Conservation (phyloP, 2,329 filamentous ascomycete species). For the Beauveria rudraprayagi region DNA sequence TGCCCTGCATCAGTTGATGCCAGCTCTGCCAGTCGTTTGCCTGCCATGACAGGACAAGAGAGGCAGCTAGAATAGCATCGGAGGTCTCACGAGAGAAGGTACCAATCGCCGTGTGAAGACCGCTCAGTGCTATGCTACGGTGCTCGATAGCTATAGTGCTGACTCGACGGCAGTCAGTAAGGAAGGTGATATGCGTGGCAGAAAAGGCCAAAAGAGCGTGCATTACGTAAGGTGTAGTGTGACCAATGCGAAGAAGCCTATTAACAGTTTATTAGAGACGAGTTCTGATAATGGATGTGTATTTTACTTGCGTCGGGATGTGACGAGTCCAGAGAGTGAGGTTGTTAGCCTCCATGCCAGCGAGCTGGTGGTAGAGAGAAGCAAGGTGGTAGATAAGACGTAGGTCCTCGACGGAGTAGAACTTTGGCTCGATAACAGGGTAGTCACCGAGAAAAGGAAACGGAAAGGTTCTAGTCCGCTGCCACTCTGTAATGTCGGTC, state of each 20-base stretch:
- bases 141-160: constrained; percentile 86
- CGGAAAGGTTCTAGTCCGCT: constrained; percentile 73
- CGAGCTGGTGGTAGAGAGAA: constrained; percentile 75
- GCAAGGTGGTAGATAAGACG: constrained; percentile 87
- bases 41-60: constrained; percentile 90
- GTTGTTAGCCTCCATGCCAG: constrained; percentile 65
- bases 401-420: constrained; percentile 69
- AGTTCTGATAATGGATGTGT: no score
- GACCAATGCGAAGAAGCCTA: constrained; percentile 60
- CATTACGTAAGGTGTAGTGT: constrained; percentile 84
- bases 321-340: constrained; percentile 90
- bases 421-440: constrained; percentile 63
- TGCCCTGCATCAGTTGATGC: constrained; percentile 87
- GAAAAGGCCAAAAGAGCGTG: constrained; percentile 86
- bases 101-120: constrained; percentile 78
- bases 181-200: constrained; percentile 83
- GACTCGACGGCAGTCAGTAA: constrained; percentile 77
- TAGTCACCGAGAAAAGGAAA: constrained; percentile 75
- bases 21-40: constrained; percentile 92
- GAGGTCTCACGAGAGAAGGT: constrained; percentile 79
- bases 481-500: constrained; percentile 73
- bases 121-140: constrained; percentile 75
- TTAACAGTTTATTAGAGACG: no score
- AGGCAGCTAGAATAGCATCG: constrained; percentile 85
- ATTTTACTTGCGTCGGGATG: constrained; percentile 54